Evolutionary conservation across 176 grass and related monocot genomes (phyloP), one percentile per base, ranked within the genome.

Genomic region (Zea mays): DNA sequence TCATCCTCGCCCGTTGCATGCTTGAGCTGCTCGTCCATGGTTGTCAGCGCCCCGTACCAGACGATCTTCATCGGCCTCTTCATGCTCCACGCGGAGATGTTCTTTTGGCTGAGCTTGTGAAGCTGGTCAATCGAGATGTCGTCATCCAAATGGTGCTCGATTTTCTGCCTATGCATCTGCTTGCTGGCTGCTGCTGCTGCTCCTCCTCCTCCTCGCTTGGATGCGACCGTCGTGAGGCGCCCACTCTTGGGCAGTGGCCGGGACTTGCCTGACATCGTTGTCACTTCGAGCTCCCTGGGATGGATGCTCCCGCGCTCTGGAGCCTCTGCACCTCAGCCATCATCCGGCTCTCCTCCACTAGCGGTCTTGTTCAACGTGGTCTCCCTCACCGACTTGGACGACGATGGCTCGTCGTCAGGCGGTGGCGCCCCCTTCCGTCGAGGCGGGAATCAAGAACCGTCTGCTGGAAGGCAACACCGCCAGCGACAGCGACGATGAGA

Each of bases 21-120:
- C 66, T 82, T 77, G 69, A 87, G 84, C 81, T 90, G 83, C 55
- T 95, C 90, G 15, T 99, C 96, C 73, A 95, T 89, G 4, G 96
- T 99, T 0, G 88, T 90, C 14, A 99, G 77, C 39, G 92, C 77
- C 27, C 92, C 96, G 21, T 91, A 81, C 20, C 96, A 84, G 15
- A 99, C 92, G 14, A 99, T 95, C 88, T 73, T 93, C 83, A 95
- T 96, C 59, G 95, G 69, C 77, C 86, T 81, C 80, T 99, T 99
- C 96, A 99, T 99, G 72, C 87, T 93, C 96, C 96, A 99, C 9
- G 96, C 92, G 0, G 96, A 99, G 64, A 99, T 82, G 74, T 99
- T 99, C 81, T 90, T 87, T 75, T 93, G 96, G 78, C 87, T 99
- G 47, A 99, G 83, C 79, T 86, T 90, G 62, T 93, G 92, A 0